phyloP scores from a whole-genome alignment of 306 rosid genomes.

The Prunus armeniaca region DNA sequence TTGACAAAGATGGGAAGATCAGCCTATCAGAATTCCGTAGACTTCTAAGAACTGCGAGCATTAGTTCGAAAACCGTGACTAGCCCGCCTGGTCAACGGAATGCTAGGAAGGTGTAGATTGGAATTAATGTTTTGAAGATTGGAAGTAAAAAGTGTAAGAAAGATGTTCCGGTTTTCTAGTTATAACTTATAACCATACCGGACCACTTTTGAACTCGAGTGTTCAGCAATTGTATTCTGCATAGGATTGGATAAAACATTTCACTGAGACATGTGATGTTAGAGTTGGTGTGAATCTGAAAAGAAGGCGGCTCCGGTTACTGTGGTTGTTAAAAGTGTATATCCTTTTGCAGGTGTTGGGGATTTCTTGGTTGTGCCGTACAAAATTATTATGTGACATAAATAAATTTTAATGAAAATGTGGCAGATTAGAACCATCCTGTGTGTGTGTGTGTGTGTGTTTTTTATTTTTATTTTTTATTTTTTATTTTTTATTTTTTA shows the following conservation, averaged over 20 bases:
- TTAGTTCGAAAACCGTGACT: constrained; percentile 50
- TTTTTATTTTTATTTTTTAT: too few species aligned
- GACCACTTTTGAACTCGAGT: constrained; percentile 35
- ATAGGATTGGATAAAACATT: constrained; percentile 25
- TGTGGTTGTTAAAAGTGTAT: constrained; percentile 37
- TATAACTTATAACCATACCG: constrained; percentile 16
- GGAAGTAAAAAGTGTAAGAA: constrained; percentile 24
- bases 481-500: too few species aligned
- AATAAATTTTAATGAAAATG: constrained; percentile 34
- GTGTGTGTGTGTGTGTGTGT: too few species aligned
- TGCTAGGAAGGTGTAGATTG: constrained; percentile 42
- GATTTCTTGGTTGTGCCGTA: constrained; percentile 47
- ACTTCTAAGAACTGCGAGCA: constrained; percentile 94
- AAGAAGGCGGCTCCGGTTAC: constrained; percentile 36
- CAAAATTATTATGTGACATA: constrained; percentile 43
- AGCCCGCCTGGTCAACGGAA: constrained; percentile 36
- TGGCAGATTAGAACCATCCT: constrained; percentile 17
- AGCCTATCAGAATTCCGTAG: constrained; percentile 85
- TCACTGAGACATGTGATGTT: constrained; percentile 21
- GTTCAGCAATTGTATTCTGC: constrained; percentile 25
- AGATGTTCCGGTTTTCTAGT: constrained; percentile 24
- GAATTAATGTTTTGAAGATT: constrained; percentile 17
- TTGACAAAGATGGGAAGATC: constrained; percentile 92
- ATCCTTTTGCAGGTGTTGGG: constrained; percentile 38
- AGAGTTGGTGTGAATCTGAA: constrained; percentile 37